phyloP scores from a whole-genome alignment of 768 basidiomycete genomes.

The Calocybe indica region DNA sequence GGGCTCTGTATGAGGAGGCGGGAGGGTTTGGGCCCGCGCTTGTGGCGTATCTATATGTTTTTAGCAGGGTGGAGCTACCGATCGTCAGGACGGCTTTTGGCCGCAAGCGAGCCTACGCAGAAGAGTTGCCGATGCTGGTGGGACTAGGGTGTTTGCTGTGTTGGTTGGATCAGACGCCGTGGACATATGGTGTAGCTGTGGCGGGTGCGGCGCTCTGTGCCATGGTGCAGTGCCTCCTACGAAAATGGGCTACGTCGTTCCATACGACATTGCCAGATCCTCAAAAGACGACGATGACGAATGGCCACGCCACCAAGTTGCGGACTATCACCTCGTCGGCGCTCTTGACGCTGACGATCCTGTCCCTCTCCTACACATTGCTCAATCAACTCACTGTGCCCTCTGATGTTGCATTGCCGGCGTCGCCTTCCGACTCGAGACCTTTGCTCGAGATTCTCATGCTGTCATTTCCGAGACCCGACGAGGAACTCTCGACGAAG shows the following conservation, averaged over 20 bases:
- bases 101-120: conserved; percentile 8
- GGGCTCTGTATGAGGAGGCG: conserved; percentile 29
- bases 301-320: neutral
- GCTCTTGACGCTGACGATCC: conserved; percentile 12
- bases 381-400: conserved; percentile 1
- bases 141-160: conserved; percentile 11
- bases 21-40: conserved; percentile 31
- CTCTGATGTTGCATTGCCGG: conserved; percentile 10
- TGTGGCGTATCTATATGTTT: conserved; percentile 12
- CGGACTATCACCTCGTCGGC: conserved; percentile 12
- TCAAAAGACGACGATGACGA: conserved; percentile 1
- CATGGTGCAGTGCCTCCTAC: conserved; percentile 10
- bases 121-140: neutral
- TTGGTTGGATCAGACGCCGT: conserved; percentile 28
- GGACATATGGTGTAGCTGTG: conserved; percentile 29
- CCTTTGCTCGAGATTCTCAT: conserved; percentile 34
- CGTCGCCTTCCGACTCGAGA: conserved; percentile 11
- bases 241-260: conserved; percentile 4
- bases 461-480: conserved; percentile 32
- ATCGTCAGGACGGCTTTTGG: conserved; percentile 1
- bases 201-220: conserved; percentile 13
- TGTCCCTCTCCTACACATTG: conserved; percentile 9
- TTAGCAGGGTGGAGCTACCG: conserved; percentile 4
- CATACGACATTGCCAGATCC: conserved; percentile 8
- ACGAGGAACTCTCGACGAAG: conserved; percentile 18